Conservation (phyloP, 108 stramenopile species). For the Cyclotella baltica region DNA sequence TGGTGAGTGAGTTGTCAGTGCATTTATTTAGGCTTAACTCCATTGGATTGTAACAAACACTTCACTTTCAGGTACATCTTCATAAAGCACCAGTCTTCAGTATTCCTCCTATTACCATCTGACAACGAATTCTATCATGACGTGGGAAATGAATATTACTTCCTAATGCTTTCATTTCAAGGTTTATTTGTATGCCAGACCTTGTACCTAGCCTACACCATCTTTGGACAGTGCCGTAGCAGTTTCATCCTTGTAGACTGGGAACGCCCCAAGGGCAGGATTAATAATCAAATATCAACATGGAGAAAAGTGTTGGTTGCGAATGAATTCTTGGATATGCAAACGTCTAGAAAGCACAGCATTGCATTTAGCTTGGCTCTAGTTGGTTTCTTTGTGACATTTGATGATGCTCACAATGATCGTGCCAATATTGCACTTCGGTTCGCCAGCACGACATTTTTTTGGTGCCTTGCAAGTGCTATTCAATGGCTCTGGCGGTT, state of each 20-base stretch:
- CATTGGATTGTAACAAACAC: not conserved
- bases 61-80: conserved; percentile 64
- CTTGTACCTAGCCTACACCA: conserved; percentile 37
- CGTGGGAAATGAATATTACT: conserved; percentile 53
- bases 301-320: conserved; percentile 74
- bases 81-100: conserved; percentile 78
- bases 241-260: conserved; percentile 85
- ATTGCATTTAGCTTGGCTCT: conserved; percentile 60
- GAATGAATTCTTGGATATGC: conserved; percentile 81
- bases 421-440: conserved; percentile 71
- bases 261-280: conserved; percentile 59
- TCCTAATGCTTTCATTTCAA: conserved; percentile 57
- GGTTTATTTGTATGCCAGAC: conserved; percentile 68
- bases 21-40: conserved; percentile 8
- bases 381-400: conserved; percentile 64
- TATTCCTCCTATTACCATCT: conserved; percentile 74
- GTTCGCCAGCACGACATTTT: conserved; percentile 75
- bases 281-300: conserved; percentile 43
- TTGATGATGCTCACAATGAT: conserved; percentile 52
- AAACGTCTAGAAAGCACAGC: conserved; percentile 59
- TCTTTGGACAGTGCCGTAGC: conserved; percentile 59
- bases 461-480: conserved; percentile 55
- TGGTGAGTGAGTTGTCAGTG: conserved; percentile 23
- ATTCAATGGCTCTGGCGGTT: conserved; percentile 72
- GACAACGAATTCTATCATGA: conserved; percentile 52